Evolutionary conservation across 441 rosid species (phyloP).

Genomic region (Corymbia calophylla): DNA sequence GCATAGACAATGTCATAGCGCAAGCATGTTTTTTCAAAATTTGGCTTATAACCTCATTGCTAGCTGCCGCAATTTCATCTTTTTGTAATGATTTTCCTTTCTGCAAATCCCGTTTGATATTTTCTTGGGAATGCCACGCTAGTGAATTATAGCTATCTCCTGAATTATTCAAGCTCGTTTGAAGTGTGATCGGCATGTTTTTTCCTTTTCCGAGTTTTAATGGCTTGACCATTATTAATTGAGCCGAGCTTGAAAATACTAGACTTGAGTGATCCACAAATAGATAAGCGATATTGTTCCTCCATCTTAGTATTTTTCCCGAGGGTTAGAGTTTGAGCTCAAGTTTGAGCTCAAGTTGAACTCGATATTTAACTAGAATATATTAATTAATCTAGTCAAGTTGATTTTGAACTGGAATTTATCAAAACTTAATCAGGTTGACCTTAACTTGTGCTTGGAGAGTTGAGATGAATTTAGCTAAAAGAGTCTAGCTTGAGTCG

Average conservation of each 20-base stretch:
- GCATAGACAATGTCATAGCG: too few relatives aligned
- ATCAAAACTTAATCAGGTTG: not conserved
- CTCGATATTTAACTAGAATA: not conserved
- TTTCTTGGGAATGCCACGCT: not conserved
- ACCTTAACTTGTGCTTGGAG: not conserved
- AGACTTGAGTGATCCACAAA: not conserved
- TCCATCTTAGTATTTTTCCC: not conserved
- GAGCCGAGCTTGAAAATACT: not conserved
- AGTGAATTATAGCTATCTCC: slow-evolving; percentile 23
- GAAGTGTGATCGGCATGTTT: not conserved
- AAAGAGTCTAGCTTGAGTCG: not conserved
- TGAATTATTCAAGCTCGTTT: not conserved
- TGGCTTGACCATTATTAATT: not conserved
- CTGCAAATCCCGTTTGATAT: too few relatives aligned
- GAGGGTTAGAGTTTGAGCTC: not conserved
- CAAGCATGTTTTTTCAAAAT: not conserved
- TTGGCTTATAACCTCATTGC: not conserved
- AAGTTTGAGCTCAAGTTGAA: not conserved
- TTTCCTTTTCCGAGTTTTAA: not conserved
- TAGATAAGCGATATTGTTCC: not conserved
- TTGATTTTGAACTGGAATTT: not conserved
- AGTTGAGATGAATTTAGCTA: not conserved
- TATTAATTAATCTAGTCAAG: not conserved
- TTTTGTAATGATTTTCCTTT: too few relatives aligned
- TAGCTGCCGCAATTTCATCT: not conserved